phyloP scores from a whole-genome alignment of 2,329 filamentous ascomycete species.

The Calonectria pseudoturangicola region DNA sequence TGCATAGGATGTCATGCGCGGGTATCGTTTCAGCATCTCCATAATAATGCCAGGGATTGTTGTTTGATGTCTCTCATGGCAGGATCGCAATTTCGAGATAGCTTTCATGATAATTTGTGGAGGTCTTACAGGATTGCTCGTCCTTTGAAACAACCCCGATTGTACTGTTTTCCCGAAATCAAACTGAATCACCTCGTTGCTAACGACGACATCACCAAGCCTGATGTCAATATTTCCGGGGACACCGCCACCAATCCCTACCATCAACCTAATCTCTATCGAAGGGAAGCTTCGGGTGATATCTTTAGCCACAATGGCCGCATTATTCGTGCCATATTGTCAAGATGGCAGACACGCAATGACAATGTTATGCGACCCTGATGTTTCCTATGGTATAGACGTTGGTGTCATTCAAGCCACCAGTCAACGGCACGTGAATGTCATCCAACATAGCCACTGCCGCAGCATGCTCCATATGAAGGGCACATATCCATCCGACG shows the following conservation, averaged over 20 bases:
- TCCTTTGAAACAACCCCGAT: background rate
- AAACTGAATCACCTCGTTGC: background rate
- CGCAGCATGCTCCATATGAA: background rate
- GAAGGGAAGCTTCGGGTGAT: background rate
- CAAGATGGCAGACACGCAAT: background rate
- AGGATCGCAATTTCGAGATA: background rate
- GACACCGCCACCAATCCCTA: slow-evolving; percentile 3
- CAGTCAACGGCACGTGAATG: background rate
- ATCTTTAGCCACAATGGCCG: background rate
- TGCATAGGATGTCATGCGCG: background rate
- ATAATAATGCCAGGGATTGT: background rate
- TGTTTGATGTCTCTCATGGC: background rate
- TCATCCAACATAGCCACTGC: background rate
- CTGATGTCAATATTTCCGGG: background rate
- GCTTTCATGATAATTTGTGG: background rate
- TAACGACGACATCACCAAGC: background rate
- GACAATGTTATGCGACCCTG: background rate
- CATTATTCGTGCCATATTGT: background rate
- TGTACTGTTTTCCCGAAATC: background rate
- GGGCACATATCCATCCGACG: background rate
- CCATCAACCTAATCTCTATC: background rate
- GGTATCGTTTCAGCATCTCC: background rate
- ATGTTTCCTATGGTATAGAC: slow-evolving; percentile 4
- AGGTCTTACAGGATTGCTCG: background rate
- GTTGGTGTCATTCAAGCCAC: background rate